These are phyloP conservation scores for Globisporangium solare DNA, from an alignment of 352 stramenopile species.

Conservation along the genomic window DNA sequence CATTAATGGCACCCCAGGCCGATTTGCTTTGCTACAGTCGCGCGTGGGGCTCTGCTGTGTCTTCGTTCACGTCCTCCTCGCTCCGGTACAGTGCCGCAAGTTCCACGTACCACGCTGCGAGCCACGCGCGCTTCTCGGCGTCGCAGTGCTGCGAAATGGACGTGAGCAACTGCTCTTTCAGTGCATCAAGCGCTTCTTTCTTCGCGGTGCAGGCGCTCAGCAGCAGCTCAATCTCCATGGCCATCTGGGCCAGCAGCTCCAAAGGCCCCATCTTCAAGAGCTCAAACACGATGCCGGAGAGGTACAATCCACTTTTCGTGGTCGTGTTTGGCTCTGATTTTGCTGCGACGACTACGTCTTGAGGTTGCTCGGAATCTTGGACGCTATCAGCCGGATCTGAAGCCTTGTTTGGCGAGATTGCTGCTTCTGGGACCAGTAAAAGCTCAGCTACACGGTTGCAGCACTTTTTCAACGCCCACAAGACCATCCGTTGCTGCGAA, in stretches of 20 bases:
- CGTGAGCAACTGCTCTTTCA: constrained; percentile 39
- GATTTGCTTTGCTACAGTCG: no score
- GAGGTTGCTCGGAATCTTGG: no score
- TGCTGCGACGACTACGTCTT: background rate
- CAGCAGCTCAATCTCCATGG: constrained; percentile 41
- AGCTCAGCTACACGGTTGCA: constrained; percentile 28
- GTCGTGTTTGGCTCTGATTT: background rate
- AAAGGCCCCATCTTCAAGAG: constrained; percentile 58
- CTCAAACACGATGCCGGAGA: constrained; percentile 49
- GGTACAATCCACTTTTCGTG: constrained; percentile 28
- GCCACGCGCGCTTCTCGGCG: constrained; percentile 52
- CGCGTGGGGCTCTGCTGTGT: no score
- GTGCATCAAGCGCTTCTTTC: constrained; percentile 17
- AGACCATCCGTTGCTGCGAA: constrained; percentile 23
- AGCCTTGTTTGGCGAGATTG: background rate
- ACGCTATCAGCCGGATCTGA: no score
- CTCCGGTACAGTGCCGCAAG: constrained; percentile 31
- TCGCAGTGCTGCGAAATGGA: constrained; percentile 55
- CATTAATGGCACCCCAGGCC: no score
- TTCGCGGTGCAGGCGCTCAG: constrained; percentile 18
- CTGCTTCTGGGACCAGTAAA: constrained; percentile 11
- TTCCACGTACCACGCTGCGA: constrained; percentile 58
- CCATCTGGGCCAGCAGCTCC: constrained; percentile 25
- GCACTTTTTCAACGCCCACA: constrained; percentile 52
- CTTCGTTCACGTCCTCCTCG: background rate